Base-by-base conservation (phyloP, 2,329 filamentous ascomycete species). In the Tolypocladium guangdongense region DNA sequence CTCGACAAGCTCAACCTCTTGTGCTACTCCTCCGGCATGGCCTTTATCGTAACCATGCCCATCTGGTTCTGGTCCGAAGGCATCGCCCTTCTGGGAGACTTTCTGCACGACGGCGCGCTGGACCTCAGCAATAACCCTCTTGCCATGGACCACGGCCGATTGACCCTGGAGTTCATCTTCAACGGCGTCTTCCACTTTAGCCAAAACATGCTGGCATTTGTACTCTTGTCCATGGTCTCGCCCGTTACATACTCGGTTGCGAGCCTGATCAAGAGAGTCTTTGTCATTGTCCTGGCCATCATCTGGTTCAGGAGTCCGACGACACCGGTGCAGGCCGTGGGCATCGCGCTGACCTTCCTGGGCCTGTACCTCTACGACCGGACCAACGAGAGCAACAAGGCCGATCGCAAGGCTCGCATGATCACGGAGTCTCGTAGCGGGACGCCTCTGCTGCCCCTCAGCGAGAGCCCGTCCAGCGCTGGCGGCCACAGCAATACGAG, bases 231-330 rank as follows among this genome's bases (percentile, higher is more conserved):
- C 52, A 87, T 96, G 75, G 87, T 97, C 14, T 95, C 90, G 0
- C 93, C 93, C 0, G 93, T 99, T 38, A 97, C 93, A 0, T 99
- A 99, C 73, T 96, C 90, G 0, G 92, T 99, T 38, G 93, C 93
- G 37, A 95, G 88, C 54, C 76, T 99, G 57, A 93, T 99, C 71
- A 99, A 99, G 74, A 87, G 93, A 49, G 93, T 99, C 14, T 96
- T 96, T 65, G 92, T 99, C 64, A 96, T 99, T 62, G 82, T 93
- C 55, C 87, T 96, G 61, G 90, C 93, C 7, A 92, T 99, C 57
- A 74, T 97, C 60, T 99, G 93, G 93, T 99, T 97, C 71, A 87
- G 90, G 58, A 96, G 85, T 68, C 82, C 87, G 1, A 96, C 93
- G 35, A 96, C 89, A 6, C 78, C 77, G 18, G 69, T 95, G 18